Base-by-base conservation (phyloP, 495 filamentous ascomycete species). In the Neurospora sp. region DNA sequence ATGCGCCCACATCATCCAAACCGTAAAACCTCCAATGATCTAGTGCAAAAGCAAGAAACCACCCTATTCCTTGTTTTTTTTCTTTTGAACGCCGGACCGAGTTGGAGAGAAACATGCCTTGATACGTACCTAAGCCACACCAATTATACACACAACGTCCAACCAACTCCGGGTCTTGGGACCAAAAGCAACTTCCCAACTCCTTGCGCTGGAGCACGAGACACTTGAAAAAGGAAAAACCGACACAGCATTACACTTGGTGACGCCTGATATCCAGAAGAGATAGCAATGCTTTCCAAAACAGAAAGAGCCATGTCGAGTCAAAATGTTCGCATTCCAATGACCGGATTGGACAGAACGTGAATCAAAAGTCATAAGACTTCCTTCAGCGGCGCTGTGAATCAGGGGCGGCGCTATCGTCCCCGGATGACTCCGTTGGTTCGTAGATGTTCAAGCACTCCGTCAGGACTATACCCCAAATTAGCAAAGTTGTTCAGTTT, bases 391-490 rank as follows among this genome's bases (percentile, higher is more conserved):
- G 71, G 23, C 31, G 46, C 35, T 70, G 42, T 37, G 71, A 72
- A 77, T 27, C 75, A 69, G 8, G 73, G 79, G 20, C 72, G 73
- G 12, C 72, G 20, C 48, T 42, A 11, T 73, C 74, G 31, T 75
- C 73, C n/a, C 79, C 77, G 20, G 80, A 79, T 27, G 82, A 77
- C 69, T 83, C 77, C 37, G 81, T 77, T 40, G 80, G 54, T 18
- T 85, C 84, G 75, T 86, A 85, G 48, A 92, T 80, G 77, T 92
- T 90, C 40, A 92, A 81, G 74, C 90, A 93, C 82, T 90, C 88
- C 35, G 80, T 83, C n/a, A 93, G 79, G 72, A 91, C 91, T 93
- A 75, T 38, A 42, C 11, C 54, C 23, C 14, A 37, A 35, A 35
- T 70, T 40, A 71, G 69, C 31, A 44, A 20, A 7, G 23, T 18